Evolutionary conservation across 208 protist genomes (phyloP).

Genomic region (Leishmania major): DNA sequence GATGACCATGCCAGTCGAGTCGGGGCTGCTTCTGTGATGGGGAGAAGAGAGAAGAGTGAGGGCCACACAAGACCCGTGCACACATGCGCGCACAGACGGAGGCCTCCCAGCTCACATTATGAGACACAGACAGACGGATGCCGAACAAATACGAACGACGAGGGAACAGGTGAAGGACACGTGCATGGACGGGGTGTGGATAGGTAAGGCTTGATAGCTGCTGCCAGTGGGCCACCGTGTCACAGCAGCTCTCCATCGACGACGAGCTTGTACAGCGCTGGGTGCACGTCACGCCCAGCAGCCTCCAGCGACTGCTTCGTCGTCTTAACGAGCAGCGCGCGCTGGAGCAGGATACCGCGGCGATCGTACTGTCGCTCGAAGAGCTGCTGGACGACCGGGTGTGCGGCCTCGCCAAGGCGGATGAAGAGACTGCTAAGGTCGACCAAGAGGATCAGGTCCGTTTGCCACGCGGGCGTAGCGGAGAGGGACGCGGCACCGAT

Average conservation of each 20-base stretch:
- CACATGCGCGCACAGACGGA: not conserved
- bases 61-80: not conserved
- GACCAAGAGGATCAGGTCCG: conserved; percentile 39
- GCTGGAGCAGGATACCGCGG: conserved; percentile 57
- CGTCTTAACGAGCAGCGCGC: conserved; percentile 52
- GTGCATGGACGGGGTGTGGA: not conserved
- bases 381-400: conserved; percentile 47
- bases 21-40: not conserved
- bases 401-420: conserved; percentile 22
- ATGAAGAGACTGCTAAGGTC: conserved; percentile 33
- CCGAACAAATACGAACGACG: not conserved
- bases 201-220: not conserved
- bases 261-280: conserved; percentile 38
- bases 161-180: not conserved
- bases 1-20: not conserved
- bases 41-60: not conserved
- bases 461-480: conserved; percentile 15
- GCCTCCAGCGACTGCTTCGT: conserved; percentile 45
- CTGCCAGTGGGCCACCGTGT: not conserved
- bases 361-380: conserved; percentile 57
- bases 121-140: not conserved
- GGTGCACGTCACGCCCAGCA: conserved; percentile 43
- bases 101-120: not conserved
- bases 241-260: conserved; percentile 29
- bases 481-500: not conserved